Conservation (phyloP, 352 stramenopile species). For the Bremia lactucae region DNA sequence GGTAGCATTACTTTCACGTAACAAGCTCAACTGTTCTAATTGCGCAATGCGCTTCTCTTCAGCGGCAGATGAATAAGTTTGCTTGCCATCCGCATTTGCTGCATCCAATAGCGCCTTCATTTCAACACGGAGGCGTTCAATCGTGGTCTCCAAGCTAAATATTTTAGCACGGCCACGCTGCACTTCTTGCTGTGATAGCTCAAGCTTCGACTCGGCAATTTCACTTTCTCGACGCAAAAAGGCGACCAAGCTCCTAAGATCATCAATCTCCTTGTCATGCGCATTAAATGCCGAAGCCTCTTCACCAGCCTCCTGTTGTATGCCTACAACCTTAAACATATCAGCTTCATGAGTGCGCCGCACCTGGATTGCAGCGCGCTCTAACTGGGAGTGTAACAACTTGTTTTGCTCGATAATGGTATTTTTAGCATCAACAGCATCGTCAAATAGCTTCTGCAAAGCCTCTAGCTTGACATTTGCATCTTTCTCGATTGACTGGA, state of each 20-base stretch:
- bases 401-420: constrained; percentile 57
- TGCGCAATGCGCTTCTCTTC: constrained; percentile 48
- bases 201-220: constrained; percentile 55
- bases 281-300: constrained; percentile 4
- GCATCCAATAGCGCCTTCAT: constrained; percentile 34
- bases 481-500: constrained; percentile 30
- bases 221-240: constrained; percentile 62
- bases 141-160: constrained; percentile 43
- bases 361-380: constrained; percentile 44
- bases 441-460: constrained; percentile 41
- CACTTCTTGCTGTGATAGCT: constrained; percentile 57
- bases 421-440: constrained; percentile 38
- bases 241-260: constrained; percentile 58
- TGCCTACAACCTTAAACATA: constrained; percentile 23
- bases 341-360: constrained; percentile 47
- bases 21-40: constrained; percentile 59
- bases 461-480: constrained; percentile 21
- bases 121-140: constrained; percentile 46
- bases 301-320: constrained; percentile 19
- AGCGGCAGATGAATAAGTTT: constrained; percentile 9
- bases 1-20: constrained; percentile 73
- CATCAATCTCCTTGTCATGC: constrained; percentile 55
- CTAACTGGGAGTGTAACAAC: constrained; percentile 60
- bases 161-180: constrained; percentile 46
- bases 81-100: constrained; percentile 5